These are phyloP conservation scores for Talaromyces proteolyticus DNA, from an alignment of 495 filamentous ascomycete species.

Conservation along the genomic window DNA sequence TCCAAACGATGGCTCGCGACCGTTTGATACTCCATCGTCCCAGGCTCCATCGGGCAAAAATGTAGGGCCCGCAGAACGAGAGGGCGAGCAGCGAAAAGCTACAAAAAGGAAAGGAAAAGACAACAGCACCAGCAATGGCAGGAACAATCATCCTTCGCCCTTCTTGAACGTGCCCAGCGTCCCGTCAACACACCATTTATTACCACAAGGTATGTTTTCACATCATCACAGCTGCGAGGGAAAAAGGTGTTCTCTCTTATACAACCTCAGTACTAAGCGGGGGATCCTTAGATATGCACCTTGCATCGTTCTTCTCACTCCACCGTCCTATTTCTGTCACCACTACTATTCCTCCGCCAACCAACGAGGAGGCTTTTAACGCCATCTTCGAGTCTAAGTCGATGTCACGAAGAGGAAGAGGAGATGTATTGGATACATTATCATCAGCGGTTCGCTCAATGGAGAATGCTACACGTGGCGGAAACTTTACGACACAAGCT, in stretches of 20 bases:
- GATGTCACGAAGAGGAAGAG: conserved; percentile 42
- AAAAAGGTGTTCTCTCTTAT: conserved; percentile 8
- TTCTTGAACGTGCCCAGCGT: conserved; percentile 69
- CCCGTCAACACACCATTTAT: conserved; percentile 74
- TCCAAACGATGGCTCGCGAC: conserved; percentile 39
- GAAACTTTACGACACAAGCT: conserved; percentile 40
- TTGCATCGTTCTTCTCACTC: conserved; percentile 92
- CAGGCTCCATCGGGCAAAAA: conserved; percentile 18
- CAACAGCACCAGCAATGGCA: conserved; percentile 25
- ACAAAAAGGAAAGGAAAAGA: not conserved
- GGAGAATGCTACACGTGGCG: conserved; percentile 50
- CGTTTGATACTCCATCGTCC: conserved; percentile 29
- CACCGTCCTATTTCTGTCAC: conserved; percentile 91
- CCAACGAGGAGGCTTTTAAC: conserved; percentile 69
- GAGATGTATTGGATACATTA: conserved; percentile 74
- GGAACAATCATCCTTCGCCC: conserved; percentile 32
- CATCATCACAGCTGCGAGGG: not conserved
- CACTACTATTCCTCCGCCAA: conserved; percentile 64
- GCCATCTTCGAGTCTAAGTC: conserved; percentile 62
- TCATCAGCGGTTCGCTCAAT: conserved; percentile 66
- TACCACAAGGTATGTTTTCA: conserved; percentile 62
- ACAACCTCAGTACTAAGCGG: conserved; percentile 2
- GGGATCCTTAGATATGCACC: conserved; percentile 59
- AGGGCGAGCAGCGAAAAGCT: not conserved
- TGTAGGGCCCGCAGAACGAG: not conserved